Evolutionary conservation across 2,329 filamentous ascomycete genomes (phyloP).

Genomic region (Penicillium sp.): DNA sequence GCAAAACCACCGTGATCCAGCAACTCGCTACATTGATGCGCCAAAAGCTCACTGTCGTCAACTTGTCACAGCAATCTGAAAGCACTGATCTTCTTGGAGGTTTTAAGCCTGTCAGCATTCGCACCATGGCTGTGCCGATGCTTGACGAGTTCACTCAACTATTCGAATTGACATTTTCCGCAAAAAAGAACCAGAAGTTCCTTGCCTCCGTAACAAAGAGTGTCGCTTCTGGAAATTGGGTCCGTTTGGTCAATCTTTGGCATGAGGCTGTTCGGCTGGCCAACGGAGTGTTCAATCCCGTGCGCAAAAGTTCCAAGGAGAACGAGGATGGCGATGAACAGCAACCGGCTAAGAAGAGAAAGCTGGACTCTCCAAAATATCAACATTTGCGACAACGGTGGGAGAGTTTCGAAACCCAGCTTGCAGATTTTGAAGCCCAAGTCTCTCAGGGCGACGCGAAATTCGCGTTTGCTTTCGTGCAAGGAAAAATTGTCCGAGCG

Average conservation of each 20-base stretch:
- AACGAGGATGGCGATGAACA: conserved; percentile 53
- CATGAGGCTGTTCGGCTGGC: conserved; percentile 88
- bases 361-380: conserved; percentile 56
- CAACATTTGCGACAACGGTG: conserved; percentile 68
- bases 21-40: conserved; percentile 83
- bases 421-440: conserved; percentile 79
- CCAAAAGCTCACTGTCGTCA: conserved; percentile 87
- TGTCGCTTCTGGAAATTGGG: conserved; percentile 82
- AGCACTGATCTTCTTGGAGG: conserved; percentile 93
- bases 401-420: conserved; percentile 73
- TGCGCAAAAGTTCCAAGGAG: conserved; percentile 41
- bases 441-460: conserved; percentile 67
- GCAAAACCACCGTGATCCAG: conserved; percentile 95
- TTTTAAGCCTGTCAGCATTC: conserved; percentile 92
- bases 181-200: conserved; percentile 84
- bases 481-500: conserved; percentile 96
- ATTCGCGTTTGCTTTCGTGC: conserved; percentile 95
- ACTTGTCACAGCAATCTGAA: conserved; percentile 97
- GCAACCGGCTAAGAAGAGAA: conserved; percentile 72
- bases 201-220: conserved; percentile 77
- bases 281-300: conserved; percentile 64
- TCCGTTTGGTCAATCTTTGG: conserved; percentile 82
- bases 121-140: conserved; percentile 82
- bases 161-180: conserved; percentile 84
- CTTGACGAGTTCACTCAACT: conserved; percentile 93